These are phyloP conservation scores for Teratosphaeria nubilosa DNA, from an alignment of 2,329 filamentous ascomycete species.

Conservation along the genomic window DNA sequence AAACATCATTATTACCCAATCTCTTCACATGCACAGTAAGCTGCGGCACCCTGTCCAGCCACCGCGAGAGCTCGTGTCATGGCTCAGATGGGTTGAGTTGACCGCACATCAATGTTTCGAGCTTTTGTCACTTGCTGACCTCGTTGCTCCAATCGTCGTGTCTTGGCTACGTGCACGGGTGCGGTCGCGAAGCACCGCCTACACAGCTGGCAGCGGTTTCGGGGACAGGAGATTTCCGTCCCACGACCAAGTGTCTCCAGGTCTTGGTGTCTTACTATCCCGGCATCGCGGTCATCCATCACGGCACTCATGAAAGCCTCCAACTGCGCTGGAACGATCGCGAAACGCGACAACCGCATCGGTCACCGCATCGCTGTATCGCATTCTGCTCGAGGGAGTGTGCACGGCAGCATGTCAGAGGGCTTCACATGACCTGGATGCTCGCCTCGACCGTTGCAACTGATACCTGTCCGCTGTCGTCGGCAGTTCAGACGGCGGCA, in stretches of 20 bases:
- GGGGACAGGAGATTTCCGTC: neutral
- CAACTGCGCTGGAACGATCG: neutral
- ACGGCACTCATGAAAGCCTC: neutral
- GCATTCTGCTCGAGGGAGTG: neutral
- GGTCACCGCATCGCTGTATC: neutral
- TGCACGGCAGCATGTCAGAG: neutral
- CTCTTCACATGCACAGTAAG: neutral
- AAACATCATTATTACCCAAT: neutral
- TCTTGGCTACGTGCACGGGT: neutral
- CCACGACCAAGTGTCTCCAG: neutral
- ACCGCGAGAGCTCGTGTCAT: neutral
- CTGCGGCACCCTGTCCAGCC: neutral
- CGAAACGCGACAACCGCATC: neutral
- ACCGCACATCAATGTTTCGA: neutral
- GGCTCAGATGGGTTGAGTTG: neutral
- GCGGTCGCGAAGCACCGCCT: neutral
- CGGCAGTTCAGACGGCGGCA: no score
- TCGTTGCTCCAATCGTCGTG: neutral
- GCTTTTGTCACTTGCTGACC: neutral
- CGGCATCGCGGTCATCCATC: neutral
- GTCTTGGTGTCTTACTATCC: neutral
- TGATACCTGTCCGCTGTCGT: no score
- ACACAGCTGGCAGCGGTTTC: neutral
- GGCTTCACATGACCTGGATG: no score
- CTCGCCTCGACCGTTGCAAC: no score